phyloP scores from a whole-genome alignment of 2,329 filamentous ascomycete genomes.

The Claviceps cyperi region DNA sequence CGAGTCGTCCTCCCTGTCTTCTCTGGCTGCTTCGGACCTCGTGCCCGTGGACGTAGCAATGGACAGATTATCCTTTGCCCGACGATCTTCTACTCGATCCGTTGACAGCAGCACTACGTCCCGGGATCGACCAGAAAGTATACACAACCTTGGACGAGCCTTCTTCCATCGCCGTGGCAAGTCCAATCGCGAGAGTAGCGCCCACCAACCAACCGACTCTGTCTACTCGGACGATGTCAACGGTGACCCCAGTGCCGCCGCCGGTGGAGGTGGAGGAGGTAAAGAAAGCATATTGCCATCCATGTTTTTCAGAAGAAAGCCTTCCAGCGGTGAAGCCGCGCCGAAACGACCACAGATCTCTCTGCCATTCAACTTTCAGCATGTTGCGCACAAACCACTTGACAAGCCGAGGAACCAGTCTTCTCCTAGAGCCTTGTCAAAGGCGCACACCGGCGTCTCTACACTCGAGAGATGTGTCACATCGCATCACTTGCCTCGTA shows the following conservation, averaged over 20 bases:
- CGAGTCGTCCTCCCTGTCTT: conserved; percentile 39
- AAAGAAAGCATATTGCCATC: conserved; percentile 34
- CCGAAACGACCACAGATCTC: conserved; percentile 40
- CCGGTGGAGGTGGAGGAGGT: conserved; percentile 11
- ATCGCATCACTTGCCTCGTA: not conserved
- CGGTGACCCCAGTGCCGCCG: conserved; percentile 17
- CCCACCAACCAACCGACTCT: conserved; percentile 34
- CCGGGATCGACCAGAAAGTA: conserved; percentile 42
- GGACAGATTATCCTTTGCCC: conserved; percentile 34
- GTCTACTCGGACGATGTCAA: conserved; percentile 30
- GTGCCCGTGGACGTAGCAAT: conserved; percentile 35
- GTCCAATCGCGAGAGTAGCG: conserved; percentile 36
- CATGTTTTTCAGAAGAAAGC: conserved; percentile 36
- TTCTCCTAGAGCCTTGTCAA: not conserved
- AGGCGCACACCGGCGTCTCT: not conserved
- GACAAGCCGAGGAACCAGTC: conserved; percentile 29
- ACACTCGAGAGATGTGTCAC: not conserved
- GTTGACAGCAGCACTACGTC: conserved; percentile 36
- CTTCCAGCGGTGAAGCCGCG: conserved; percentile 19
- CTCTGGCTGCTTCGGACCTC: conserved; percentile 24
- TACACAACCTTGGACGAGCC: conserved; percentile 43
- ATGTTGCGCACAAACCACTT: conserved; percentile 43
- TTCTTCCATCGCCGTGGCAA: conserved; percentile 41
- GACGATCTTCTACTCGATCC: conserved; percentile 43
- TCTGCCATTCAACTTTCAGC: conserved; percentile 52